Evolutionary conservation across 169 alveolate genomes (phyloP), one percentile per base, ranked within the genome.

Genomic region (Eimeria tenella): DNA sequence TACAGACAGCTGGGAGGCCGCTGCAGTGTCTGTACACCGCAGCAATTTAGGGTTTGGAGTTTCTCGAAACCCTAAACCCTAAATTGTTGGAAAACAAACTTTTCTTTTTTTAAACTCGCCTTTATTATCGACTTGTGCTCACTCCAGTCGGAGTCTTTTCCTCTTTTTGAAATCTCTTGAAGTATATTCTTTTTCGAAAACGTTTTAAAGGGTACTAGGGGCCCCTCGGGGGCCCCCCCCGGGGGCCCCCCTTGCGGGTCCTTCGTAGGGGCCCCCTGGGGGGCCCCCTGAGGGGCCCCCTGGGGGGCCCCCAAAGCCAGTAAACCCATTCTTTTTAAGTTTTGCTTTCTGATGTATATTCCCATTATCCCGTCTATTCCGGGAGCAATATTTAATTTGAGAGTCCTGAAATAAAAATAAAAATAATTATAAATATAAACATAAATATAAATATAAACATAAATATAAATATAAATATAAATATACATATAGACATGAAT

Each of bases 111-210:
- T 56, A 10, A 42, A 15, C 77, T 23, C 31, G 62, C 94, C 49
- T 81, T 79, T 50, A 90, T 79, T 42, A 90, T 71, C 19, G 89
- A n/a, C 82, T 90, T 90, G 83, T 90, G 94, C 42, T 90, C 94
- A 60, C 79, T 60, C 94, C 94, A 90, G 82, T 90, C 94, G 49
- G 94, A 90, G 19, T 90, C 94, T n/a, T 90, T 90, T 25, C 94
- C 94, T 25, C 49, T 63, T 42, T 60, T 90, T 58, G 42, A 63
- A 55, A 90, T 90, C 55, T 90, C 90, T 58, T 90, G 94, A 19
- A 90, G 15, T 42, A 90, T 70, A 55, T 52, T 89, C 42, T 50
- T 75, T 71, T 62, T 90, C 21, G 88, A 21, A 74, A 75, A 90
- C 56, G 23, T n/a, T 52, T 74, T 73, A 81, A 73, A 90, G 25